Evolutionary conservation across 1,139 yeast genomes (phyloP).

Genomic region (Saccharomycopsis hybrid): DNA sequence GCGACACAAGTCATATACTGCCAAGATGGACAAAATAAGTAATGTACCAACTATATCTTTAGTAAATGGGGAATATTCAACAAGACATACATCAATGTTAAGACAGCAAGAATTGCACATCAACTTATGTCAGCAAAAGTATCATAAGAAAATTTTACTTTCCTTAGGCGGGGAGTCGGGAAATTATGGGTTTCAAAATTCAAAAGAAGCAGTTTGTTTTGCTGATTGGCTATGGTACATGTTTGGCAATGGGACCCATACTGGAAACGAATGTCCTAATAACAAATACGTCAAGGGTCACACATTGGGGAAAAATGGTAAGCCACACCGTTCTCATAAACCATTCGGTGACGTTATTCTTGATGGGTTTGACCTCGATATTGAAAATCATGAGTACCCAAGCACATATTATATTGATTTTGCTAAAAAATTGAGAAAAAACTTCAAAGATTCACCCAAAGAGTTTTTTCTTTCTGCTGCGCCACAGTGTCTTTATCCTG

Average conservation of each 20-base stretch:
- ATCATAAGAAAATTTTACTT: constrained; percentile 63
- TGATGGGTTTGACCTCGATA: constrained; percentile 71
- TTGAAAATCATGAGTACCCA: constrained; percentile 35
- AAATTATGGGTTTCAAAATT: constrained; percentile 61
- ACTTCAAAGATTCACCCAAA: constrained; percentile 49
- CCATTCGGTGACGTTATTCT: constrained; percentile 58
- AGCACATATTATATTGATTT: constrained; percentile 52
- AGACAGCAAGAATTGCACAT: constrained; percentile 55
- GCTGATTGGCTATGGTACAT: constrained; percentile 80
- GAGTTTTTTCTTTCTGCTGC: constrained; percentile 70
- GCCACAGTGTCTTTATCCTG: constrained; percentile 94
- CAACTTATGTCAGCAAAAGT: constrained; percentile 65
- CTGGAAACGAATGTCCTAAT: too few relatives aligned
- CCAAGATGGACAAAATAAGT: not conserved
- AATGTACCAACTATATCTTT: constrained; percentile 2
- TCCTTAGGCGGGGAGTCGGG: constrained; percentile 90
- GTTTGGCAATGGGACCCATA: constrained; percentile 66
- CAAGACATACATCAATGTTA: not conserved
- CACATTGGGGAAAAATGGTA: not conserved
- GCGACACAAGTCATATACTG: not conserved
- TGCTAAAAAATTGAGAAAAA: constrained; percentile 51
- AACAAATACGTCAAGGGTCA: too few relatives aligned
- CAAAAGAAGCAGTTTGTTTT: constrained; percentile 55
- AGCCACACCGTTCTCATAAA: constrained; percentile 30
- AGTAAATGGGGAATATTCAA: not conserved